Conservation (phyloP, 2,329 filamentous ascomycete genomes). For the Pseudopithomyces maydicus region DNA sequence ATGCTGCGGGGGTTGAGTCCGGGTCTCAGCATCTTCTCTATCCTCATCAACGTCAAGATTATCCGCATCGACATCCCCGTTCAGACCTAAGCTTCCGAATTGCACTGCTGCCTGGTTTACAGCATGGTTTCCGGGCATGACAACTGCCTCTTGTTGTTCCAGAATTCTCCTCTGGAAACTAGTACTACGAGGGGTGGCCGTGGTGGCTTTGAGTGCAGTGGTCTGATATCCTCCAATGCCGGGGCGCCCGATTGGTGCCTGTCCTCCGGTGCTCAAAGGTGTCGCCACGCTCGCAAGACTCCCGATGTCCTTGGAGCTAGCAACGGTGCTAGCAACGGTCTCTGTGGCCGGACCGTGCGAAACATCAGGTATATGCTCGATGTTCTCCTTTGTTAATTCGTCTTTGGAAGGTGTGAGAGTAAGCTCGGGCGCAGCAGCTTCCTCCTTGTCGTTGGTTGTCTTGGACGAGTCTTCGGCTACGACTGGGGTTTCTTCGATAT, state of each 20-base stretch:
- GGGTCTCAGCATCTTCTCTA: conserved; percentile 92
- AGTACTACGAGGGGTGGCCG: conserved; percentile 67
- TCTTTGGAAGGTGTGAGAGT: conserved; percentile 72
- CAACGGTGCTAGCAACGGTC: conserved; percentile 86
- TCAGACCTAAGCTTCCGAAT: conserved; percentile 93
- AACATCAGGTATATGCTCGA: conserved; percentile 85
- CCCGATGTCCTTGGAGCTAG: conserved; percentile 78
- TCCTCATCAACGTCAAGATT: conserved; percentile 89
- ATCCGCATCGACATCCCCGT: conserved; percentile 66
- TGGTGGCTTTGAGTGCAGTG: conserved; percentile 80
- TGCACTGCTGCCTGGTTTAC: conserved; percentile 92
- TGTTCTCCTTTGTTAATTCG: conserved; percentile 87
- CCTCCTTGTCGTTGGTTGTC: conserved; percentile 46
- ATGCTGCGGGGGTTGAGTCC: conserved; percentile 89
- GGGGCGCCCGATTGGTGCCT: conserved; percentile 65
- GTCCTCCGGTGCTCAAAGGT: conserved; percentile 57
- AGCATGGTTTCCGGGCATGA: conserved; percentile 96
- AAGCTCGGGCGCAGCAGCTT: conserved; percentile 57
- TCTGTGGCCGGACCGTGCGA: conserved; percentile 78
- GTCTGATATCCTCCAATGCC: conserved; percentile 76
- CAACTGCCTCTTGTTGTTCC: conserved; percentile 95
- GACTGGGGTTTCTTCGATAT: conserved; percentile 37
- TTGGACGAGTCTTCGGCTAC: conserved; percentile 32
- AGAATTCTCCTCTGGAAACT: conserved; percentile 85
- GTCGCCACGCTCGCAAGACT: conserved; percentile 59